Conservation (phyloP, 306 rosid genomes). For the Cucumis sativus region DNA sequence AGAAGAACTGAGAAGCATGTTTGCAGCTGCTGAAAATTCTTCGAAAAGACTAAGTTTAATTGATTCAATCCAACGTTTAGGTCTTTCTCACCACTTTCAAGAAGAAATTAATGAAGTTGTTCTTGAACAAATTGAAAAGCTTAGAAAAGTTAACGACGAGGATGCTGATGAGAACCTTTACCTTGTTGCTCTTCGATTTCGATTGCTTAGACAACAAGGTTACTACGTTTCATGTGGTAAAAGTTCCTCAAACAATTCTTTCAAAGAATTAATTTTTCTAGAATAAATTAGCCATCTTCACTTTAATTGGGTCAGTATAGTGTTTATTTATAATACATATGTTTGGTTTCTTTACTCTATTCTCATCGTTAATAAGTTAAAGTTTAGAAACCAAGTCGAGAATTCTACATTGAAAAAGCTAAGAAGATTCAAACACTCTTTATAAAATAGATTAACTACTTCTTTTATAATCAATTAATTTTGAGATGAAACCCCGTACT, state of each 20-base stretch:
- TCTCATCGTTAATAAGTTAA: too few species aligned
- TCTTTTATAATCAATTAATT: too few species aligned
- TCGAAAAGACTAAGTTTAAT: neutral
- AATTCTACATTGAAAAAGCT: too few species aligned
- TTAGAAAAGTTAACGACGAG: neutral
- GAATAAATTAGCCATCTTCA: too few species aligned
- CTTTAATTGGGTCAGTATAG: too few species aligned
- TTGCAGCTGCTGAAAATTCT: neutral
- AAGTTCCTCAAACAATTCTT: neutral
- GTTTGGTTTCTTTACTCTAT: too few species aligned
- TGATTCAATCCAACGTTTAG: neutral
- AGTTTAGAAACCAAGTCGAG: too few species aligned
- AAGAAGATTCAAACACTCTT: too few species aligned
- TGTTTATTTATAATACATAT: too few species aligned
- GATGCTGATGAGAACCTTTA: neutral
- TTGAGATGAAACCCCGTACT: too few species aligned
- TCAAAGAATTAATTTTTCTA: too few species aligned
- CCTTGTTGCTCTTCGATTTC: neutral
- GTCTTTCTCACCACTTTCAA: neutral
- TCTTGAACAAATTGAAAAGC: neutral
- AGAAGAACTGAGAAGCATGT: neutral
- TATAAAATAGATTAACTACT: too few species aligned
- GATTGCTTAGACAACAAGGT: constrained; percentile 8
- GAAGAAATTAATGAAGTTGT: neutral
- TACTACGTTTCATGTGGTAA: neutral